A percentile compares a stretch with the other conserved stretches of the same genome.
These are phyloP conservation scores for Chondrus crispus DNA, from an alignment of 23 red algal genomes.

Conservation along the genomic window DNA sequence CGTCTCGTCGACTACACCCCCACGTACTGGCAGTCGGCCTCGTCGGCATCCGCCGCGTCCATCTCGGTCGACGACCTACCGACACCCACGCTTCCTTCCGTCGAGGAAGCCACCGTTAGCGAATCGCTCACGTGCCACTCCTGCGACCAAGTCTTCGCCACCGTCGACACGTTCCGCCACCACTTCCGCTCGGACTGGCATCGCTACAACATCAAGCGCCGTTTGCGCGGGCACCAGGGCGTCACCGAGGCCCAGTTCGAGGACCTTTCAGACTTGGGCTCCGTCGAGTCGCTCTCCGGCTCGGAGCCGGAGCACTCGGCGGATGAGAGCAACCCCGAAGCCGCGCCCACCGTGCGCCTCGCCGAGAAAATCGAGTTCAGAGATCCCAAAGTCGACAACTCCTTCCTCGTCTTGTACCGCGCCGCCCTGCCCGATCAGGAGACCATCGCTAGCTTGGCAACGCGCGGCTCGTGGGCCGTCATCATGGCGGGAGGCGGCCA, in stretches of 20 bases:
- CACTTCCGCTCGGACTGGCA: background rate
- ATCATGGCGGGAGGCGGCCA: constrained; percentile 38
- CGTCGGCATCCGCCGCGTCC: too few relatives aligned
- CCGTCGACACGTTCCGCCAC: background rate
- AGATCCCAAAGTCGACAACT: background rate
- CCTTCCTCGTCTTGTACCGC: background rate
- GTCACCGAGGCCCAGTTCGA: background rate
- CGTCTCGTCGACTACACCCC: background rate
- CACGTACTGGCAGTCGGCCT: background rate
- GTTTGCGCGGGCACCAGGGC: background rate
- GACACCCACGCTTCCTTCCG: too few relatives aligned
- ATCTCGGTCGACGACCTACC: too few relatives aligned
- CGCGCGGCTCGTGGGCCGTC: constrained; percentile 16
- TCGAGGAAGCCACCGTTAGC: background rate
- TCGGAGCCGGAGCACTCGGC: too few relatives aligned
- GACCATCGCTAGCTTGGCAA: background rate
- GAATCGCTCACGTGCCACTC: background rate
- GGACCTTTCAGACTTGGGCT: background rate
- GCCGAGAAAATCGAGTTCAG: constrained; percentile 12
- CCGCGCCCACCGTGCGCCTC: background rate
- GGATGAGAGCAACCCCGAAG: background rate
- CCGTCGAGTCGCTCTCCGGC: background rate
- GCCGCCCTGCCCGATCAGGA: constrained; percentile 24
- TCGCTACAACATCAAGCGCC: background rate
- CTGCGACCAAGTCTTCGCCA: background rate